Base-by-base conservation (phyloP, 164 flowering plant species). In the Piper betle region DNA sequence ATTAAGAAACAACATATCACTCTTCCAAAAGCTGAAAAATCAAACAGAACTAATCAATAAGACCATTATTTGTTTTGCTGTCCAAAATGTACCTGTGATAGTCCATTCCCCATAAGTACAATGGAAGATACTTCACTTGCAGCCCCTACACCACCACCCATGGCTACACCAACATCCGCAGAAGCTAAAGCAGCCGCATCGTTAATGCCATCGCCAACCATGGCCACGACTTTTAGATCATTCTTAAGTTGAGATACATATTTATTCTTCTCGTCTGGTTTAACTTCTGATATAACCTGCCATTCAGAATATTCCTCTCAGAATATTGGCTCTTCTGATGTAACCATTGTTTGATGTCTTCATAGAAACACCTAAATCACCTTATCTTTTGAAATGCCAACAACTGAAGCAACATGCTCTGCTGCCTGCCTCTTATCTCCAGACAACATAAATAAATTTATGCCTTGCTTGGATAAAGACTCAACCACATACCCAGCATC, bases 141-240 rank as follows among this genome's bases (percentile, higher is more conserved):
- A 66, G 97, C 99, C 67, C 93, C 96, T 72, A 84, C 96, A 66
- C 96, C 91, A 12, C 84, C 91, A 63, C 97, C 96, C 85, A 94
- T 82, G 37, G 97, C 97, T 69, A 94, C 68, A 67, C 97, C 99
- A 64, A 94, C 65, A 72, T 91, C 81, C 59, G 96, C 74, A 64
- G 84, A 78, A 58, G 99, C 99, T 73, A 94, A 77, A 46, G 99
- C 99, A 67, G 99, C 99, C 64, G 99, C 89, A 77, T 91, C 99
- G 72, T 94, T 94, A 59, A 94, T 86, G 66, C 99, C 99, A 81
- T 94, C 99, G 48, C 99, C 99, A 68, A 91, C 99, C 97, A 94
- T 94, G 16, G 96, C 96, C 55, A 94, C 93, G 66, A 84, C 69
- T 37, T 78, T 85, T 50, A 74, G 70, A 58, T 78, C 77, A 69